phyloP scores from a whole-genome alignment of 1,284 basidiomycete species.

The Moesziomyces parantarcticus region DNA sequence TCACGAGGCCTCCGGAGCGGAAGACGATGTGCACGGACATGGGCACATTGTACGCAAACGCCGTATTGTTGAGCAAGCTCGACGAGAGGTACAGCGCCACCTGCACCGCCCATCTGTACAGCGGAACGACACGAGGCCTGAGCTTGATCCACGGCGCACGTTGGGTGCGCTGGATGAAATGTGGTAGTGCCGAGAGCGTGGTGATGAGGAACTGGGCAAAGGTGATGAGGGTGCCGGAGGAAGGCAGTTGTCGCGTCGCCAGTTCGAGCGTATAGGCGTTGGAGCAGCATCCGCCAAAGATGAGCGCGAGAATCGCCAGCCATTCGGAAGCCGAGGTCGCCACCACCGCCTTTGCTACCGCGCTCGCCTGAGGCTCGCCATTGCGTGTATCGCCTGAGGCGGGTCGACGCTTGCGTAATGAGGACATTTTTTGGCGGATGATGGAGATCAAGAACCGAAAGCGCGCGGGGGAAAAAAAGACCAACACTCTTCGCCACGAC shows the following conservation, averaged over 20 bases:
- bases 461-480: not conserved
- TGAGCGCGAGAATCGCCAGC: conserved; percentile 59
- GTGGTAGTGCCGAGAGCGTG: conserved; percentile 49
- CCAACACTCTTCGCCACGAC: conserved; percentile 14
- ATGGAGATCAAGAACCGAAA: not conserved
- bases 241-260: conserved; percentile 55
- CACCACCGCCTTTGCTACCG: conserved; percentile 11
- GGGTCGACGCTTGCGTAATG: conserved; percentile 16
- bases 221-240: conserved; percentile 61
- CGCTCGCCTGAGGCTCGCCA: not conserved
- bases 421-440: conserved; percentile 1
- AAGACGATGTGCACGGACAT: conserved; percentile 96
- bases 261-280: conserved; percentile 64
- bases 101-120: conserved; percentile 81
- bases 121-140: conserved; percentile 72
- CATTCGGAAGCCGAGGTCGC: conserved; percentile 44
- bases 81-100: conserved; percentile 83
- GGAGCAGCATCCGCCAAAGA: conserved; percentile 66
- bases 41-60: conserved; percentile 84
- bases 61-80: conserved; percentile 88
- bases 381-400: not conserved
- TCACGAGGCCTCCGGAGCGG: conserved; percentile 85
- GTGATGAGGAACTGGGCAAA: conserved; percentile 63
- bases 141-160: conserved; percentile 13
- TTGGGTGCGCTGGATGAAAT: conserved; percentile 36